Evolutionary conservation across 2,329 filamentous ascomycete species (phyloP).

Genomic region (Aspergillus sp.): DNA sequence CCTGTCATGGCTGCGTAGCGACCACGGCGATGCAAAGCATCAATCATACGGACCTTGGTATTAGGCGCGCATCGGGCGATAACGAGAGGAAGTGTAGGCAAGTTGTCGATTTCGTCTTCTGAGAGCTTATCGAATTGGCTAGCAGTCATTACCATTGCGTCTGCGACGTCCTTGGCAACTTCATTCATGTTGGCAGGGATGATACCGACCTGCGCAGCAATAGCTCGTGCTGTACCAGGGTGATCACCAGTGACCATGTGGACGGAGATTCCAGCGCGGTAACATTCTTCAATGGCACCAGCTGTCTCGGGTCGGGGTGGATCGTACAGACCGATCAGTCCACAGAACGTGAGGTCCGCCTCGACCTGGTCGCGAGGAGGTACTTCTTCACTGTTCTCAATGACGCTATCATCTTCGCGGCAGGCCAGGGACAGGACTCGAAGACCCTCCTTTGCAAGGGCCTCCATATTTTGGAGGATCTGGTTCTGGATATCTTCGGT

Average conservation of each 20-base stretch:
- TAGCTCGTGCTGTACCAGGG: conserved; percentile 73
- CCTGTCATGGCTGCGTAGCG: conserved; percentile 85
- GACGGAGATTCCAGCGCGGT: conserved; percentile 72
- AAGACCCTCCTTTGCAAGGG: conserved; percentile 64
- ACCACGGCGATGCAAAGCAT: conserved; percentile 56
- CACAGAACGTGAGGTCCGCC: conserved; percentile 68
- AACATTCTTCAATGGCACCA: conserved; percentile 67
- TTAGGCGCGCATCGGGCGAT: conserved; percentile 60
- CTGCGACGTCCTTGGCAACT: conserved; percentile 63
- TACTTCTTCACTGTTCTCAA: conserved; percentile 19
- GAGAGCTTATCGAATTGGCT: conserved; percentile 75
- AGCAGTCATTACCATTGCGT: conserved; percentile 71
- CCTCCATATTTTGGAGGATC: conserved; percentile 68
- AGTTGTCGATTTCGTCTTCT: conserved; percentile 67
- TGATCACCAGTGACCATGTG: conserved; percentile 87
- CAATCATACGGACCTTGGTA: conserved; percentile 84
- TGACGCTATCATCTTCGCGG: conserved; percentile 19
- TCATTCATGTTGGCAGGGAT: conserved; percentile 63
- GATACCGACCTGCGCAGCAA: conserved; percentile 77
- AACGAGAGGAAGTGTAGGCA: conserved; percentile 57
- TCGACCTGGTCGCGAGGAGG: conserved; percentile 62
- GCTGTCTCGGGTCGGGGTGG: conserved; percentile 80
- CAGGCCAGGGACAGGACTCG: conserved; percentile 68
- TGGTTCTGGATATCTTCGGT: conserved; percentile 55
- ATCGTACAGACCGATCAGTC: conserved; percentile 84